Evolutionary conservation across 2,329 filamentous ascomycete species (phyloP), one percentile per base, ranked within the genome.

Genomic region (Madurella mycetomatis): DNA sequence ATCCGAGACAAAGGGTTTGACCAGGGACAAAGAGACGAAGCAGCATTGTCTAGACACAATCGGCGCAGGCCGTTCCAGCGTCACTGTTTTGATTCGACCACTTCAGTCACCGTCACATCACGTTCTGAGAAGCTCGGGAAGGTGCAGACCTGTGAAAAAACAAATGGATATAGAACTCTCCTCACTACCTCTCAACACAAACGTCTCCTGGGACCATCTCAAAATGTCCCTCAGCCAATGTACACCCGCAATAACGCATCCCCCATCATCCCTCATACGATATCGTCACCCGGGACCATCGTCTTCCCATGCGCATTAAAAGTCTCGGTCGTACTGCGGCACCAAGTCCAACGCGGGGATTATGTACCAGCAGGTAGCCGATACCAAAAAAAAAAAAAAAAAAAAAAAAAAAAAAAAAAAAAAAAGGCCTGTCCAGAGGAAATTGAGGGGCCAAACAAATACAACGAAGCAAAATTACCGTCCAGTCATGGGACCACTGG

Each of bases 401-500:
- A n/a, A n/a, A 51, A 57, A 58, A 49, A 25, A 41, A 52, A 59
- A 58, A 25, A 41, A 52, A 59, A 58, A 25, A 41, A 52, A 59
- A 58, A 51, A 57, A 58, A 49, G 45, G 41, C 57, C 54, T 56
- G 56, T 57, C 60, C 56, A 61, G 61, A 56, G 58, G 59, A 46
- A 47, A 48, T 53, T 25, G 34, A 53, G 54, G 49, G 44, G 49
- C 7, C 25, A 64, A 58, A 42, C 57, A 45, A 54, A 60, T 63
- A 63, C 59, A 62, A 62, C 3, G 61, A 65, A 63, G 41, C 57
- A 63, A 42, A 59, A 51, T 3, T 13, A 58, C 47, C 49, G 47
- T 49, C 51, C 53, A 58, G 51, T 31, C 12, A 30, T 4, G 50
- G 17, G 12, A 34, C 18, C 30, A 51, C 25, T 43, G 1, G 12